phyloP scores from a whole-genome alignment of 345 rosid genomes.

The Carallia pectinifolia region DNA sequence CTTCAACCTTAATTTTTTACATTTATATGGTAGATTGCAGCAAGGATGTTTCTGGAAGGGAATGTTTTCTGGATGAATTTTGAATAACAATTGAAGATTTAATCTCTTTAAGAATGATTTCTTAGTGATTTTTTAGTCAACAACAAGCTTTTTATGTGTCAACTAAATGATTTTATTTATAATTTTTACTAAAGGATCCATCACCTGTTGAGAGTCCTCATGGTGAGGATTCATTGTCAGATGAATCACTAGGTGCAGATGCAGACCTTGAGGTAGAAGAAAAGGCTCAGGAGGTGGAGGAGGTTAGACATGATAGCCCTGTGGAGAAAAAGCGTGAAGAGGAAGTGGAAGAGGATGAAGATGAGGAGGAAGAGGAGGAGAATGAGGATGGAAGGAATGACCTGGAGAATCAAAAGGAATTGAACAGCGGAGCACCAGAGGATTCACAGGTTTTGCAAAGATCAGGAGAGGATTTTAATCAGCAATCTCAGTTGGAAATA shows the following conservation, averaged over 20 bases:
- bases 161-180: background rate
- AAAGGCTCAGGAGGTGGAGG: conserved; percentile 44
- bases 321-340: conserved; percentile 36
- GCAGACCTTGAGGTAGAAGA: conserved; percentile 59
- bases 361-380: conserved; percentile 39
- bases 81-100: background rate
- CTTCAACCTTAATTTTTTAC: background rate
- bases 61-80: background rate
- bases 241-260: conserved; percentile 61
- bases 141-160: background rate
- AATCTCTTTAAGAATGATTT: background rate
- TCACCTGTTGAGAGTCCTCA: conserved; percentile 60
- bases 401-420: conserved; percentile 40
- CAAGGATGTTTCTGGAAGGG: background rate
- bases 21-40: background rate
- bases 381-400: conserved; percentile 42
- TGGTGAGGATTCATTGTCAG: conserved; percentile 67
- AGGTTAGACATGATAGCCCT: conserved; percentile 37
- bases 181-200: conserved; percentile 46
- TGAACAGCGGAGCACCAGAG: conserved; percentile 35
- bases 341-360: conserved; percentile 37
- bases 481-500: conserved; percentile 40
- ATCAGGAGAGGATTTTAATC: conserved; percentile 40
- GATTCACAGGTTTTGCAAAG: conserved; percentile 37
- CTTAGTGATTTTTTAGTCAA: background rate